Evolutionary conservation across 352 stramenopile species (phyloP), one percentile per base, ranked within the genome.

Genomic region (Globisporangium camurandrum): DNA sequence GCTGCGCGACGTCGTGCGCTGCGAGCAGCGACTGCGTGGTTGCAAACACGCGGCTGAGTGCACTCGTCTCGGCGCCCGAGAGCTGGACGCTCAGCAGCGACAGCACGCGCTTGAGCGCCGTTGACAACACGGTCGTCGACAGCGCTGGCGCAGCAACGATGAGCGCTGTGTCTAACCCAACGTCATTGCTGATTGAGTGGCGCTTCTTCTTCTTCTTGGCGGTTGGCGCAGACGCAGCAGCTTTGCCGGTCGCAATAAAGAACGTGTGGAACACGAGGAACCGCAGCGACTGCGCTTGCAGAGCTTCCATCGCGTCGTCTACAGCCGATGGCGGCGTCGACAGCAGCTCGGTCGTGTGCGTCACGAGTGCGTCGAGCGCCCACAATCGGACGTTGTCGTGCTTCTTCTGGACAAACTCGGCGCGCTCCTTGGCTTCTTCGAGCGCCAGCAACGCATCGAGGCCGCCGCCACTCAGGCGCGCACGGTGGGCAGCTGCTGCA

Each of bases 371-470:
- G 48, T 93, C 82, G 8, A 93, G 38, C 20, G 82, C 72, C 82
- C 82, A 93, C 34, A 88, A 60, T 14, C 82, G 78, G 42, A 80
- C 78, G 19, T 71, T 78, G 55, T 84, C 67, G 36, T 71, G 66
- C 31, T 76, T 75, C 43, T 78, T 76, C 52, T 61, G 60, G 17
- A 76, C 26, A 31, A 60, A 46, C 47, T 82, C 73, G 17, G 72
- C 64, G n/a, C 75, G 82, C 51, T 93, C 82, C 38, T 79, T 83
- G 48, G 85, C 76, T 48, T 93, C 82, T 38, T 93, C 82, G 4
- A 90, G 66, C 17, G 75, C 75, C 23, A 93, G 54, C 49, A 93
- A 71, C 20, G 72, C 71, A 52, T 86, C 62, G 42, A 87, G 87
- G 40, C 68, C 75, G 46, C 64, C 75, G 54, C 59, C 61, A 53